Base-by-base conservation (phyloP, 495 filamentous ascomycete species). In the Lophiotrema nucula region DNA sequence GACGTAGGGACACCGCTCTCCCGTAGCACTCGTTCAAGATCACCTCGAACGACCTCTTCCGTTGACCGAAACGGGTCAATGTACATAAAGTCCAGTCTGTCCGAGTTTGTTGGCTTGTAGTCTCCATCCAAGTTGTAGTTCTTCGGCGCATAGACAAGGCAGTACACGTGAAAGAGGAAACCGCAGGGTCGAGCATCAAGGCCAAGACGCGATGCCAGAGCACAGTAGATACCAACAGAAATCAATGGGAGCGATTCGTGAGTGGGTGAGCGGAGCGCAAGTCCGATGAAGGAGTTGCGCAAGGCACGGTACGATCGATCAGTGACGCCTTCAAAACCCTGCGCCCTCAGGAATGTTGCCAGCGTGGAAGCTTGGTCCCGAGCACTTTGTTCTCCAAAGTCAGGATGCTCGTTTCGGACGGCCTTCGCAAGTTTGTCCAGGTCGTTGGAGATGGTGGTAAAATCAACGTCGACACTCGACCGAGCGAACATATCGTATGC, bases 401-500 rank as follows among this genome's bases (percentile, higher is more conserved):
- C 67, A 0, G 79, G 75, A 58, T 82, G 67, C 31, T 80, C 69
- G 4, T 54, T 49, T 11, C 71, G 74, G 56, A 95, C 79, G 1
- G 69, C 64, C 2, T 66, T 53, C 0, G 84, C 82, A 22, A 96
- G 73, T 2, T 74, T 65, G 69, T 95, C 85, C 18, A 98, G 74
- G 11, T 79, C 72, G 8, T 65, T 53, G 12, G 73, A 77, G 33
- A 92, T 83, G 83, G 92, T 86, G 44, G 88, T 79, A 23, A 92
- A 67, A 66, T 91, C 89, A 16, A 85, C 83, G 38, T 82, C 78
- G 13, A 80, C 77, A 42, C 84, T 85, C 54, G 84, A 81, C 11
- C 90, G 74, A 31, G 93, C 81, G 67, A 96, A 97, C 67, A 97
- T 79, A 65, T 97, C 93, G 65, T 92, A 96, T 19, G 85, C 84